Evolutionary conservation across 2,329 filamentous ascomycete species (phyloP).

Genomic region (Phaeosphaeriaceae sp.): DNA sequence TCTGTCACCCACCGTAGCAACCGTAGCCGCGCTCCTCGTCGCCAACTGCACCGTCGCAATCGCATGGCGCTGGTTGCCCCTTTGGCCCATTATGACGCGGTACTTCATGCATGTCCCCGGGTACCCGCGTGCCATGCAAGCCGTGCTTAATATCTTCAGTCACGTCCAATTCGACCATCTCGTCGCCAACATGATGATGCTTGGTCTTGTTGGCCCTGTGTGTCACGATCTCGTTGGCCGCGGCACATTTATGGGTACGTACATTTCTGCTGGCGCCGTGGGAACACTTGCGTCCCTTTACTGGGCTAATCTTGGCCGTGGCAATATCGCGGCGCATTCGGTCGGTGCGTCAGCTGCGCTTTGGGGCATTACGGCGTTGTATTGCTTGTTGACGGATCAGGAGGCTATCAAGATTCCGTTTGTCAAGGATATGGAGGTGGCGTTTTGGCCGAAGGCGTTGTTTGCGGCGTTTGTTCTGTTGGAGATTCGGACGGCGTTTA

Average conservation of each 20-base stretch:
- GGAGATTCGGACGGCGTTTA: conserved; percentile 30
- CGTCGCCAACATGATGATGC: conserved; percentile 66
- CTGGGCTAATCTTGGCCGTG: conserved; percentile 42
- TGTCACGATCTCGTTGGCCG: conserved; percentile 45
- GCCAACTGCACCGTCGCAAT: conserved; percentile 64
- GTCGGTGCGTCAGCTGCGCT: conserved; percentile 45
- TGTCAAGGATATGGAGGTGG: conserved; percentile 31
- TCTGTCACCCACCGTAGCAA: conserved; percentile 42
- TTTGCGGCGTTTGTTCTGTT: conserved; percentile 31
- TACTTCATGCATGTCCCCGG: conserved; percentile 57
- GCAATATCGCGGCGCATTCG: conserved; percentile 33
- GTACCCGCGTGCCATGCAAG: conserved; percentile 66
- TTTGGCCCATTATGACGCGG: conserved; percentile 71
- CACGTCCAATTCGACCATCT: conserved; percentile 68
- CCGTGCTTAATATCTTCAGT: conserved; percentile 71
- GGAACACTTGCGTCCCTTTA: conserved; percentile 39
- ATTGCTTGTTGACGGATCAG: conserved; percentile 38
- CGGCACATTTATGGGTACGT: conserved; percentile 44
- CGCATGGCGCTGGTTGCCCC: conserved; percentile 68
- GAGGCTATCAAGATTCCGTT: conserved; percentile 42
- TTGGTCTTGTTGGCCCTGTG: conserved; percentile 69
- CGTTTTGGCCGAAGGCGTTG: conserved; percentile 41
- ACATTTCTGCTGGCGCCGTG: conserved; percentile 41
- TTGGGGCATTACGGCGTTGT: conserved; percentile 40
- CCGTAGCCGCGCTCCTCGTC: conserved; percentile 67